Base-by-base conservation (phyloP, 495 filamentous ascomycete genomes). In the Xylaria intraflava region DNA sequence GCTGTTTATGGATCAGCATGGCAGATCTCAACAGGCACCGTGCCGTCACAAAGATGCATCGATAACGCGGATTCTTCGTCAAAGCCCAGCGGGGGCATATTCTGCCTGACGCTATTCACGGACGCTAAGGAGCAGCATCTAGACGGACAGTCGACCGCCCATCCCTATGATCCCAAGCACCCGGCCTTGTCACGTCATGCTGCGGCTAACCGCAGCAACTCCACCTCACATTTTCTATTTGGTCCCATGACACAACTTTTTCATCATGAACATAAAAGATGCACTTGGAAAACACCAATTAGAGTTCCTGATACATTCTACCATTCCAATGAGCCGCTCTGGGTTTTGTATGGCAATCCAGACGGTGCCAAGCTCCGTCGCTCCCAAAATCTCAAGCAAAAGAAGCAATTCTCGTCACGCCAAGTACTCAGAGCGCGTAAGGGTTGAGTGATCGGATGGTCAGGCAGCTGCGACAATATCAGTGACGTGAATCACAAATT, bases 361-460 rank as follows among this genome's bases (percentile, higher is more conserved):
- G 42, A 49, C 45, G 36, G 33, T 48, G 29, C 36, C 52, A 55
- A 40, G 50, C 46, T 33, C 31, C 27, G 27, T 17, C 35, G 35
- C n/a, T 17, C 16, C 14, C 3, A 42, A 42, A 49, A 53, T 49
- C 55, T 19, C 49, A 47, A 47, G 24, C 22, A 49, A 33, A 19
- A 52, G 48, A 57, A 57, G 53, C 55, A 57, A 55, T 40, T 41
- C 44, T 31, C 9, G 41, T 51, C 3, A n/a, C 35, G 24, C 44
- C 27, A 41, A 51, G 9, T 17, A 35, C 45, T 75, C 70, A 98
- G 53, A 98, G 79, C 58, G 93, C 93, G 66, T 89, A 98, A 29
- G 93, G 93, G 76, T 98, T 98, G 59, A 98, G 78, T 24, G 93
- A 96, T 48, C 93, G 90, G 66, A 98, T 96, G 6, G 93, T 98